Percentiles rank a stretch among this genome's conserved stretches.
Evolutionary conservation across 495 filamentous ascomycete species (phyloP).

Genomic region (Copromyces sp.): DNA sequence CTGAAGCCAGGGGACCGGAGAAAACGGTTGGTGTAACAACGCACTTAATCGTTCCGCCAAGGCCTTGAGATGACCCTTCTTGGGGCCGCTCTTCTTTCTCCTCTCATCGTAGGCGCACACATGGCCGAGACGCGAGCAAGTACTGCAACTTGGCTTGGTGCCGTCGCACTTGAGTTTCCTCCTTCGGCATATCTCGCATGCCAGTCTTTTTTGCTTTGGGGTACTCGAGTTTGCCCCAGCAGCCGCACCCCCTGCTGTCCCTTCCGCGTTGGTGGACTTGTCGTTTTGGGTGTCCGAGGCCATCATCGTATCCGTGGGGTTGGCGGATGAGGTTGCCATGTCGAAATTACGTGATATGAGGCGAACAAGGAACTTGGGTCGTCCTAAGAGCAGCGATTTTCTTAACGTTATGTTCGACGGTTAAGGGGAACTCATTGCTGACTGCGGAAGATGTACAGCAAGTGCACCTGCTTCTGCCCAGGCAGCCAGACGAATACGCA

Average conservation of each 20-base stretch:
- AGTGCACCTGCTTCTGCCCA: background rate
- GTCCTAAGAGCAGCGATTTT: background rate
- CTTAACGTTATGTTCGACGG: background rate
- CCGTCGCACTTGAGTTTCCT: conserved; percentile 82
- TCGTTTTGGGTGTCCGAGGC: conserved; percentile 27
- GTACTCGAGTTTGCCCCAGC: conserved; percentile 50
- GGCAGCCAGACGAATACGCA: background rate
- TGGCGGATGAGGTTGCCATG: conserved; percentile 36
- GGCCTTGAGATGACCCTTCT: conserved; percentile 96
- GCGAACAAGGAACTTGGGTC: background rate
- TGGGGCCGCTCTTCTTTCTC: conserved; percentile 94
- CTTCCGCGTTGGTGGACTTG: conserved; percentile 17
- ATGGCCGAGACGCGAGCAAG: conserved; percentile 81
- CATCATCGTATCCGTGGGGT: conserved; percentile 25
- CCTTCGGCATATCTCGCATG: conserved; percentile 92
- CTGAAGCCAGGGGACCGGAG: conserved; percentile 7
- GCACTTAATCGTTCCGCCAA: conserved; percentile 87
- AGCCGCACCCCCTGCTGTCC: conserved; percentile 15
- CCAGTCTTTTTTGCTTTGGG: conserved; percentile 83
- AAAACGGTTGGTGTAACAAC: conserved; percentile 14
- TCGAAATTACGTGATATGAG: background rate
- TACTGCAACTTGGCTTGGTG: conserved; percentile 77
- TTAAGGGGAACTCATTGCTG: background rate
- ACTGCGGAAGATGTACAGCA: background rate
- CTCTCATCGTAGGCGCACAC: conserved; percentile 93